Conservation (phyloP, 2,329 filamentous ascomycete species). For the Fusarium sp. region DNA sequence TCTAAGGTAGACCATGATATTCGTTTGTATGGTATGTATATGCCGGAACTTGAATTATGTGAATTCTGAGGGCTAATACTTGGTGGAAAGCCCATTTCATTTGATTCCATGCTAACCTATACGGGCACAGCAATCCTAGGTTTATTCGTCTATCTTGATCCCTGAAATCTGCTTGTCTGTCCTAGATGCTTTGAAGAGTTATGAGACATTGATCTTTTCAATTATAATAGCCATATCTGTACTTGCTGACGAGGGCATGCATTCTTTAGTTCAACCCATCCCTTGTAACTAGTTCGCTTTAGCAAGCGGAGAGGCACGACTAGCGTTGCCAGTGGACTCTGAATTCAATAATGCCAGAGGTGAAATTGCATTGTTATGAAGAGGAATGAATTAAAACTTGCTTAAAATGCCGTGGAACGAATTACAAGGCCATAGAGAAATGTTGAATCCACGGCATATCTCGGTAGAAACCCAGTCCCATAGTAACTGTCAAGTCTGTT, state of each 20-base stretch:
- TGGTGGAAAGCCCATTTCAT: neutral
- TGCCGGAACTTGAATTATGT: neutral
- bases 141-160: neutral
- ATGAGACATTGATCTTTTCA: neutral
- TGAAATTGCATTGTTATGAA: neutral
- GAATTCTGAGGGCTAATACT: neutral
- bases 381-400: neutral
- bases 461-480: neutral
- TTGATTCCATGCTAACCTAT: neutral
- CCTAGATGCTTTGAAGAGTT: neutral
- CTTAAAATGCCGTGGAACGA: neutral
- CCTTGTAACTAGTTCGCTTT: neutral
- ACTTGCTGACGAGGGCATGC: neutral
- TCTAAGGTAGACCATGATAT: neutral
- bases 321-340: neutral
- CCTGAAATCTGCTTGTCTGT: neutral
- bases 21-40: neutral
- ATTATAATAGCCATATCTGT: neutral
- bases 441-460: neutral
- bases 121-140: neutral
- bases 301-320: neutral
- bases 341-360: neutral
- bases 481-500: neutral
- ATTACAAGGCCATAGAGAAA: neutral
- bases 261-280: neutral